Evolutionary conservation across 1,139 yeast genomes (phyloP), one percentile per base, ranked within the genome.

Genomic region (Citeromyces hawaiiensis): DNA sequence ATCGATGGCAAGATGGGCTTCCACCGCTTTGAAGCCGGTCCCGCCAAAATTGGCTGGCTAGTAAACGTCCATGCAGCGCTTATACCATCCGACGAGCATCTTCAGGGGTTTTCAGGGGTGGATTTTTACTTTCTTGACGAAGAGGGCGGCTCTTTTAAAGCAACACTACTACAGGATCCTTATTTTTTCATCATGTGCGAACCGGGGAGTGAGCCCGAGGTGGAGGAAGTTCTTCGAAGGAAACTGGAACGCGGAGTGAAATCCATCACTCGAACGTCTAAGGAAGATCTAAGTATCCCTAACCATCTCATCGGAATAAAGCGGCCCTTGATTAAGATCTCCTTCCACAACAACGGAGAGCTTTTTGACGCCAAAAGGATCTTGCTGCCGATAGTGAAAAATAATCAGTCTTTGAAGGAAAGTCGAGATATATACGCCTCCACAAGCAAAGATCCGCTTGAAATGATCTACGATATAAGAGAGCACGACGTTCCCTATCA

Each of bases 401-500:
- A 75, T 39, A 91, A 88, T 56, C 75, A 75, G 50, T 61, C 68
- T 45, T 73, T 71, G 43, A 68, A 73, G 41, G 81, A 76, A 36
- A 72, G 81, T n/a, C 68, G 81, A 47, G 87, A 82, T 47, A 70
- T 83, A 25, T 87, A 83, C 51, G 72, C 71, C 35, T 66, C 70
- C 47, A 37, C 36, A 43, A 42, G 25, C 39, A 32, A 35, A 44
- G 37, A 49, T 47, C 42, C 47, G 21, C 58, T 61, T 13, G 87
- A 82, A 47, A 81, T 91, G 0, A 72, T 93, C 25, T 77, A 76
- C 43, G 98, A 88, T 51, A 72, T 91, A 29, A 70, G 91, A 48
- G 99, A 93, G 56, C 88, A 83, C 51, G 99, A 93, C 55, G 97
- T 93, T 1, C 98, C 98, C 0, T 93, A 83, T 53, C 96, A 88